Percentiles rank a stretch among this genome's conserved stretches.
Evolutionary conservation across 352 stramenopile genomes (phyloP).

Genomic region (Pythium aquatile): DNA sequence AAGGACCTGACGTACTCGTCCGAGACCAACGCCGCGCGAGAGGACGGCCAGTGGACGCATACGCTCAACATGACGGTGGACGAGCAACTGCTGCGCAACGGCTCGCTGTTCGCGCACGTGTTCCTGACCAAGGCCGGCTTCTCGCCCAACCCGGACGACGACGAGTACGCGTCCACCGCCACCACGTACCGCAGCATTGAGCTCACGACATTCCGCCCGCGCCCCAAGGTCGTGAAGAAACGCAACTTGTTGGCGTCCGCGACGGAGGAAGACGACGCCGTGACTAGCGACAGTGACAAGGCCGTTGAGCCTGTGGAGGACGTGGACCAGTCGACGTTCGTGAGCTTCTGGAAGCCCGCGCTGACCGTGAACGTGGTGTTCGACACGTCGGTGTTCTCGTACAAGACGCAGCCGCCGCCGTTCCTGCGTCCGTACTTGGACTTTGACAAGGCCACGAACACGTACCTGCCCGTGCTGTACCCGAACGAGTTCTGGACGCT

Average conservation of each 20-base stretch:
- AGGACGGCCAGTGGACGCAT: conserved; percentile 48
- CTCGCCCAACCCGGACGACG: conserved; percentile 67
- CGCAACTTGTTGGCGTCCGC: conserved; percentile 59
- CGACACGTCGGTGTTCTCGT: conserved; percentile 68
- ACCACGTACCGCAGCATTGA: conserved; percentile 57
- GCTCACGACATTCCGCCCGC: conserved; percentile 77
- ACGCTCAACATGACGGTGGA: conserved; percentile 76
- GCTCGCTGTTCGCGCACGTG: conserved; percentile 83
- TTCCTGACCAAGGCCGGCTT: conserved; percentile 74
- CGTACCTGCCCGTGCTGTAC: conserved; percentile 91
- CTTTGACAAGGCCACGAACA: conserved; percentile 47
- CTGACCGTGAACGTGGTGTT: conserved; percentile 70
- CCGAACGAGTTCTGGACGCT: conserved; percentile 95
- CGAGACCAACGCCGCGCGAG: conserved; percentile 40
- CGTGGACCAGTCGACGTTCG: conserved; percentile 37
- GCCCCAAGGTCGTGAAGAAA: conserved; percentile 70
- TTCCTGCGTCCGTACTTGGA: conserved; percentile 66
- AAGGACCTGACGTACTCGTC: conserved; percentile 56
- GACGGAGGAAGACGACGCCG: conserved; percentile 20
- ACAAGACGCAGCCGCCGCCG: conserved; percentile 50
- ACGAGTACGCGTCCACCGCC: conserved; percentile 50
- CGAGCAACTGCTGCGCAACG: conserved; percentile 63
- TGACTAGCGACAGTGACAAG: neutral
- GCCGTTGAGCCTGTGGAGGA: conserved; percentile 16
- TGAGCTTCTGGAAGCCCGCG: conserved; percentile 81